Base-by-base conservation (phyloP, 169 alveolate genomes). In the Plasmodium inui region DNA sequence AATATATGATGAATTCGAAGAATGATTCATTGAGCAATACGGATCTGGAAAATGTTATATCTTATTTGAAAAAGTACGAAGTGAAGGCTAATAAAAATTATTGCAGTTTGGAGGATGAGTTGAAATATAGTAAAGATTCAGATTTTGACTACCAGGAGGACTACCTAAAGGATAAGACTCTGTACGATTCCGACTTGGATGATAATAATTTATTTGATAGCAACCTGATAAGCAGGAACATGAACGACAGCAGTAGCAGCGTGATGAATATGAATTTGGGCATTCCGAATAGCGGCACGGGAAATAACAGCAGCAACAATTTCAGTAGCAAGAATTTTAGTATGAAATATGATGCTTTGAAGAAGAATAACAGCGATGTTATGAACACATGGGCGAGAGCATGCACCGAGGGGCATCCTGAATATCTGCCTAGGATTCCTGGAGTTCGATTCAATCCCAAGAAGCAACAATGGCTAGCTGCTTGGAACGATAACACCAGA, bases 401-500 rank as follows among this genome's bases (percentile, higher is more conserved):
- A 10, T 74, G 70, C 1, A 86, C 93, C n/a, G 93, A 86, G 61
- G 93, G 93, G n/a, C 93, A 86, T 50, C 93, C 93, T 50, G 93
- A 96, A 84, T 93, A 93, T 67, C 93, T 96, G 12, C 97, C 97
- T 28, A 92, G 96, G 71, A 96, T 96, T 2, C 96, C 96, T 94
- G 97, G 97, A 3, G 97, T 96, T 32, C 93, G 97, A 17, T 96
- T 95, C 84, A 96, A 96, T 80, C 97, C 97, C 7, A 96, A 96
- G 53, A 96, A 96, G 57, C 97, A 96, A 82, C 96, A 96, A 92
- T 96, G 97, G 97, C 96, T 96, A 70, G 97, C 97, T 57, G 96
- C 97, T 12, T 96, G 97, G 97, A 95, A 96, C 79, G 97, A 96
- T 70, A 96, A 96, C 92, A 94, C 97, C 41, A 96, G 96, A 84